Evolutionary conservation across 371 early-diverging fungal species (phyloP).

Genomic region (Choanephora cucurbitarum): DNA sequence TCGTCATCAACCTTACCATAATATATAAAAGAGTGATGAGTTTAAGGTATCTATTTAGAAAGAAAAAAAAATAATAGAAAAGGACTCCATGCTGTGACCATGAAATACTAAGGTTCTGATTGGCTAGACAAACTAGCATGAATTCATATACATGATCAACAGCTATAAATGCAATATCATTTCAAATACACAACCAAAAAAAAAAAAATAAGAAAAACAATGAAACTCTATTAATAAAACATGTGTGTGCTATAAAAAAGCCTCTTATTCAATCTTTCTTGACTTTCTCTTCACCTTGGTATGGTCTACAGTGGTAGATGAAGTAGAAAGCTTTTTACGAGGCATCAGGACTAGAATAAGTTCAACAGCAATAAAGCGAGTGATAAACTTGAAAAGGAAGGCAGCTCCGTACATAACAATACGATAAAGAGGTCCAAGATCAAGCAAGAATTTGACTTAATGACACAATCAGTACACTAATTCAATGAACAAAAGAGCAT

Average conservation of each 20-base stretch:
- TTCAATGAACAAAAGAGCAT: too few species aligned
- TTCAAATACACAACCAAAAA: too few species aligned
- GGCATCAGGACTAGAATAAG: conserved; percentile 18
- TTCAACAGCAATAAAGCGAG: conserved; percentile 33
- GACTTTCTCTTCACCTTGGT: neutral
- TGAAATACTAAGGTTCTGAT: too few species aligned
- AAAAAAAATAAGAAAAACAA: too few species aligned
- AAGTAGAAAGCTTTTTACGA: conserved; percentile 10
- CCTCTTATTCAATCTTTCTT: conserved; percentile 5
- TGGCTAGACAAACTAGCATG: too few species aligned
- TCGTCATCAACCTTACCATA: too few species aligned
- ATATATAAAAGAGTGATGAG: too few species aligned
- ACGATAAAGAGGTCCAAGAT: conserved; percentile 44
- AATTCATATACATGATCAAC: too few species aligned
- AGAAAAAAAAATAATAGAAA: conserved; percentile 1
- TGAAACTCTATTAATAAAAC: neutral
- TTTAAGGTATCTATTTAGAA: too few species aligned
- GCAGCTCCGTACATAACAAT: conserved; percentile 41
- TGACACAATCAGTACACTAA: too few species aligned
- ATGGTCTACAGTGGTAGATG: neutral
- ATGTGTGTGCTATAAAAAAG: neutral
- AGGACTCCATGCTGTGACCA: neutral
- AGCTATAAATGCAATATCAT: too few species aligned
- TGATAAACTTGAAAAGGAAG: conserved; percentile 30
- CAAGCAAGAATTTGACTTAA: conserved; percentile 42